Evolutionary conservation across 108 stramenopile genomes (phyloP).

Genomic region (Pseudonitzschia multiseries): DNA sequence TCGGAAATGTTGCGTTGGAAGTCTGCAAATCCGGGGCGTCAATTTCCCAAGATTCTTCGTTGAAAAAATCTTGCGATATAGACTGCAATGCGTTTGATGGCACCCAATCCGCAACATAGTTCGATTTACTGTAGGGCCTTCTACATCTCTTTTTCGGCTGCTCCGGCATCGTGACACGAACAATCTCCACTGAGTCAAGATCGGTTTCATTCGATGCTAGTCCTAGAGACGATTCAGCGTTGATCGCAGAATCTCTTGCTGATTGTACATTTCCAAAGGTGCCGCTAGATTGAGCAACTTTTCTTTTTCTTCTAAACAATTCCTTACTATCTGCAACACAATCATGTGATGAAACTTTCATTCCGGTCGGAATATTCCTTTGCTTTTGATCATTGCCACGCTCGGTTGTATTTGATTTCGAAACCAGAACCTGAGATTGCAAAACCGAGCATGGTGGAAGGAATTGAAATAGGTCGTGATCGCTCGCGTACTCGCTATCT

Average conservation of each 20-base stretch:
- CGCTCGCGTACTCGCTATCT: slow-evolving; percentile 23
- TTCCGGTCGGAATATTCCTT: background rate
- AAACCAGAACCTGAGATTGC: background rate
- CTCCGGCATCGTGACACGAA: slow-evolving; percentile 1
- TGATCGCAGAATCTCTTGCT: background rate
- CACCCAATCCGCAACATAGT: slow-evolving; percentile 27
- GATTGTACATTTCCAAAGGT: background rate
- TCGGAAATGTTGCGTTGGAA: background rate
- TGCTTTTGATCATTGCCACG: background rate
- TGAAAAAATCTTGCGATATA: slow-evolving; percentile 15
- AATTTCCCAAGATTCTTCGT: slow-evolving; percentile 11
- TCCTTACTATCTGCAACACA: background rate
- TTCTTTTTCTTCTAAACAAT: background rate
- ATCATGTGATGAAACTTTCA: background rate
- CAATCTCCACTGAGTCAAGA: slow-evolving; percentile 1
- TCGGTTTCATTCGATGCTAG: background rate
- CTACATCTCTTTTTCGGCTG: background rate
- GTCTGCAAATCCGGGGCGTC: slow-evolving; percentile 3
- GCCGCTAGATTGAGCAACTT: background rate
- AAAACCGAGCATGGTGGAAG: background rate
- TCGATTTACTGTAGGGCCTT: slow-evolving; percentile 15
- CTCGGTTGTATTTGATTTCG: background rate
- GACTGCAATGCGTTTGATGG: slow-evolving; percentile 20
- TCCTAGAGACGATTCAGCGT: background rate
- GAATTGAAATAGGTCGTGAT: background rate